phyloP scores from a whole-genome alignment of 1,284 basidiomycete species.

The Tremellales sp. region DNA sequence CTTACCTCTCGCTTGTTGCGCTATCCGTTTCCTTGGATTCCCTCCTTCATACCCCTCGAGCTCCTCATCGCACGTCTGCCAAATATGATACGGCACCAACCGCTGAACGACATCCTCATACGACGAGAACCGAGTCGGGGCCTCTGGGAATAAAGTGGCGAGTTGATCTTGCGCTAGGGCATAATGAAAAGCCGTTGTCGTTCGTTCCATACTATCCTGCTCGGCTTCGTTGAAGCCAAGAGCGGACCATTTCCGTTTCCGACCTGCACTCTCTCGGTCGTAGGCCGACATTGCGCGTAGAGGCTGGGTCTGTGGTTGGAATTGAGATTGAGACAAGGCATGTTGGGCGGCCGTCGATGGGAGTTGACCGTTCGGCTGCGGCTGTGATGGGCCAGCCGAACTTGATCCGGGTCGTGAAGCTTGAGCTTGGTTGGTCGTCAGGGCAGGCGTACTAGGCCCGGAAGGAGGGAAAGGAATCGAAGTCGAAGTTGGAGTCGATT shows the following conservation, averaged over 20 bases:
- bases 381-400: too few relatives aligned
- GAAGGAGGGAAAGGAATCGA: too few relatives aligned
- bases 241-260: conserved; percentile 24
- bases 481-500: too few relatives aligned
- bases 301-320: too few relatives aligned
- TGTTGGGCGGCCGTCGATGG: too few relatives aligned
- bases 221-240: conserved; percentile 18
- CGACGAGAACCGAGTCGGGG: conserved; percentile 25
- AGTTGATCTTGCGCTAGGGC: conserved; percentile 37
- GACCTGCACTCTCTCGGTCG: conserved; percentile 7
- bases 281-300: too few relatives aligned
- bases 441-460: too few relatives aligned
- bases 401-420: too few relatives aligned
- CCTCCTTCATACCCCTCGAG: conserved; percentile 13
- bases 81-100: conserved; percentile 43
- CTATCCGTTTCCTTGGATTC: conserved; percentile 2
- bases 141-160: conserved; percentile 24
- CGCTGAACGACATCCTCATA: conserved; percentile 35
- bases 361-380: too few relatives aligned
- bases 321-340: too few relatives aligned
- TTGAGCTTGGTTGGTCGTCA: too few relatives aligned
- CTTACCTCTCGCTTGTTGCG: conserved; percentile 15
- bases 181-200: conserved; percentile 14
- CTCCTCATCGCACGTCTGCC: conserved; percentile 42
- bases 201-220: conserved; percentile 11